Evolutionary conservation across 148 eudicot species (phyloP), one percentile per base, ranked within the genome.

Genomic region (Amaranthus palmeri): DNA sequence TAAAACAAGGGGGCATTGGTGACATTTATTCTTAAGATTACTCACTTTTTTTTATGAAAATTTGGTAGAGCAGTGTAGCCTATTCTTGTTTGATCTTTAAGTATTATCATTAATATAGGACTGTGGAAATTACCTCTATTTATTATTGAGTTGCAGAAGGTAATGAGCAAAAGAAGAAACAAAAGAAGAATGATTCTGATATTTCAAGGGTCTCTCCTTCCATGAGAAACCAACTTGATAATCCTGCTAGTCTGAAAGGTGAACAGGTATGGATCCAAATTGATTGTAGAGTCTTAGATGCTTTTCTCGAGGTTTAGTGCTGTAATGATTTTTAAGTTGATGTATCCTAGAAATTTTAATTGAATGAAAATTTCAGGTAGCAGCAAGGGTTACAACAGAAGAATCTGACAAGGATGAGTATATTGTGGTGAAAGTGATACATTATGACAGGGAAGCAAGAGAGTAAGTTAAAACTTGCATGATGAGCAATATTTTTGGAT

Each of bases 401-500:
- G 90, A 91, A 17, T 83, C 88, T 59, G 98, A 88, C n/a, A 93
- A 93, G 83, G 98, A 93, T 78, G 98, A 93, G 77, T 91, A 92
- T 85, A 81, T 93, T 81, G 86, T 93, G 74, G 96, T 89, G 72
- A 93, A 93, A 88, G 98, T 93, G 13, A 91, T 85, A 65, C 89
- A 91, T 78, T 91, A 87, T 84, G 98, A 91, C 70, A 80, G 89
- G 80, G 98, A 91, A 54, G 76, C 88, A 45, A 81, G 82, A 84
- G 92, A 86, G 97, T 93, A 85, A 86, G 98, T 79, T 55, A 50
- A 61, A 62, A 68, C 62, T 67, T 61, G 40, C 41, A 14, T 53
- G 53, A 51, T 42, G 7, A 61, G 51, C 4, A 18, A 53, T 54
- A 60, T 59, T 13, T 61, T 8, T 58, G 58, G 54, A 69, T 60